A percentile compares a stretch with the other conserved stretches of the same genome.
Conservation (phyloP, 305 asterid species). For the Ajuga reptans region DNA sequence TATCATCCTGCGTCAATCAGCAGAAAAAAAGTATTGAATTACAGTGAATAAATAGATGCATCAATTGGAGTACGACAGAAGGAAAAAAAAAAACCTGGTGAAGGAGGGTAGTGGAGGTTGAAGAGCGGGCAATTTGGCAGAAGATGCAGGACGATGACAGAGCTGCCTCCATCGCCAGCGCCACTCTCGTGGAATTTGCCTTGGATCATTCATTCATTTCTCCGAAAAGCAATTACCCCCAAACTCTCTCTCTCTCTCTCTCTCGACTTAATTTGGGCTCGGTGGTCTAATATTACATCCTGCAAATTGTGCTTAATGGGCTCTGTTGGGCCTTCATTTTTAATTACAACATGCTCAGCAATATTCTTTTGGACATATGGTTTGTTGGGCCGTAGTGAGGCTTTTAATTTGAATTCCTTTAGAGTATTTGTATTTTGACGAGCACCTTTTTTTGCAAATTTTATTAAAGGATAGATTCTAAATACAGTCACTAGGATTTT, state of each 20-base stretch:
- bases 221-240: background rate
- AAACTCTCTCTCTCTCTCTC: background rate
- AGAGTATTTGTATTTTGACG: no score
- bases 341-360: no score
- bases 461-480: no score
- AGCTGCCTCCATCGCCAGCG: conserved; percentile 19
- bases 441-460: no score
- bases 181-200: conserved; percentile 1
- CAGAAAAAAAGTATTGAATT: background rate
- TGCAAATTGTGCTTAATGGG: background rate
- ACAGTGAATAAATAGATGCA: background rate
- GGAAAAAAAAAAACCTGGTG: conserved; percentile 30
- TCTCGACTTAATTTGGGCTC: background rate
- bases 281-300: background rate
- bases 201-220: background rate
- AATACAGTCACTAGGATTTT: no score
- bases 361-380: no score
- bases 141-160: conserved; percentile 41
- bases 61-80: background rate
- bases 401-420: no score
- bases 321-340: no score
- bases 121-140: conserved; percentile 56
- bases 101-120: conserved; percentile 50
- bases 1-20: conserved; percentile 48
- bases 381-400: no score